Evolutionary conservation across 2,329 filamentous ascomycete genomes (phyloP).

Genomic region (Helotiales sp.): DNA sequence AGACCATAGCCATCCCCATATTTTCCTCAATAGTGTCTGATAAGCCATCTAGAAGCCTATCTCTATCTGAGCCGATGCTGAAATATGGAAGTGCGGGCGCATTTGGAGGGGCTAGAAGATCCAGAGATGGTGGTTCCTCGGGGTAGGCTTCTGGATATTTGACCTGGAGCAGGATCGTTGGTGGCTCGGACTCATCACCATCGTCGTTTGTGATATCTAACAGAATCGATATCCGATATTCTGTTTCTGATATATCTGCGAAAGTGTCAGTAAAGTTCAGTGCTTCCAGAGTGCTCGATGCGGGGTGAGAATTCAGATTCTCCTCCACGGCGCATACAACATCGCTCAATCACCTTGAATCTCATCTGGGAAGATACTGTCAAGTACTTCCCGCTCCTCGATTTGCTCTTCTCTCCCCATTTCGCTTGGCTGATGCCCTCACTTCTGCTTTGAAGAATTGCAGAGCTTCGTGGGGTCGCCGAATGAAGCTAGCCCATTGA

Average conservation of each 20-base stretch:
- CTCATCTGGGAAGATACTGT: slow-evolving; percentile 97
- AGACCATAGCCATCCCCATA: slow-evolving; percentile 96
- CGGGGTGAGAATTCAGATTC: too few relatives aligned
- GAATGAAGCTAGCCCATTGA: not conserved
- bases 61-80: slow-evolving; percentile 78
- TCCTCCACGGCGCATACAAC: too few relatives aligned
- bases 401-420: slow-evolving; percentile 84
- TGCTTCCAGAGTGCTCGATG: not conserved
- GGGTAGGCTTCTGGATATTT: slow-evolving; percentile 90
- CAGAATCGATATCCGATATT: slow-evolving; percentile 83
- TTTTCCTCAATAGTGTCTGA: slow-evolving; percentile 83
- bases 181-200: slow-evolving; percentile 61
- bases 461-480: slow-evolving; percentile 1
- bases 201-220: slow-evolving; percentile 74
- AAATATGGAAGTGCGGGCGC: slow-evolving; percentile 69
- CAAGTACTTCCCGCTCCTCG: slow-evolving; percentile 96
- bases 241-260: slow-evolving; percentile 82
- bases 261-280: slow-evolving; percentile 11
- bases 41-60: slow-evolving; percentile 68
- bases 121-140: slow-evolving; percentile 79
- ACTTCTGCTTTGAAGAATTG: not conserved
- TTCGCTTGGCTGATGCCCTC: slow-evolving; percentile 25
- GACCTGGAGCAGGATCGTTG: slow-evolving; percentile 78
- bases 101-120: slow-evolving; percentile 74
- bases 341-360: slow-evolving; percentile 85